These are phyloP conservation scores for Diaporthe aspalathi DNA, from an alignment of 2,329 filamentous ascomycete species.

Conservation along the genomic window DNA sequence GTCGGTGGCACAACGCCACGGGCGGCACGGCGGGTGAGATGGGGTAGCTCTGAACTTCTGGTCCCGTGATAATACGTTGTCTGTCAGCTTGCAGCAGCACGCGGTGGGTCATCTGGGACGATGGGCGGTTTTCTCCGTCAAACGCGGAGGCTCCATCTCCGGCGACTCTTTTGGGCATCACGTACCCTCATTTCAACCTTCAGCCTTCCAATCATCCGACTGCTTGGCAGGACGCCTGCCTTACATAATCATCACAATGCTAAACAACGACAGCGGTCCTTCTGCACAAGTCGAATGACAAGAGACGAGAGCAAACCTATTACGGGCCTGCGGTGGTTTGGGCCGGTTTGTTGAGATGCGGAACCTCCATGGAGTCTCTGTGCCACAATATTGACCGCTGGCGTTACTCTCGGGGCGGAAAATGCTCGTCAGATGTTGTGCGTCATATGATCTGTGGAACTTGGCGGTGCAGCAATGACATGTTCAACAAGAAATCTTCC, in stretches of 20 bases:
- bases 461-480: too few relatives aligned
- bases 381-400: not conserved
- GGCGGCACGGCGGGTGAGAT: not conserved
- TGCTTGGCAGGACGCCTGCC: not conserved
- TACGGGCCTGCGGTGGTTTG: too few relatives aligned
- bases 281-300: too few relatives aligned
- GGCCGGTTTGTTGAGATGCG: not conserved
- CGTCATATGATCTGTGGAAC: not conserved
- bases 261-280: not conserved
- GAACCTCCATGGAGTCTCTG: not conserved
- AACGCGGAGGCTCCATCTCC: slow-evolving; percentile 19
- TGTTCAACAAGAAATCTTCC: not conserved
- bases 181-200: not conserved
- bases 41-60: not conserved
- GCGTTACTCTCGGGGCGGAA: not conserved
- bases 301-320: not conserved
- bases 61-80: slow-evolving; percentile 5
- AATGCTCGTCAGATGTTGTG: not conserved
- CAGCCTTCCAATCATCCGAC: slow-evolving; percentile 12
- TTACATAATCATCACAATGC: not conserved
- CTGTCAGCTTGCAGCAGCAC: not conserved
- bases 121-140: slow-evolving; percentile 14
- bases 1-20: slow-evolving; percentile 12
- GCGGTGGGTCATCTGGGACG: slow-evolving; percentile 19
- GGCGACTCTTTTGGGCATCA: slow-evolving; percentile 4